Evolutionary conservation across 2,329 filamentous ascomycete genomes (phyloP).

Genomic region (Xylaria polymorpha): DNA sequence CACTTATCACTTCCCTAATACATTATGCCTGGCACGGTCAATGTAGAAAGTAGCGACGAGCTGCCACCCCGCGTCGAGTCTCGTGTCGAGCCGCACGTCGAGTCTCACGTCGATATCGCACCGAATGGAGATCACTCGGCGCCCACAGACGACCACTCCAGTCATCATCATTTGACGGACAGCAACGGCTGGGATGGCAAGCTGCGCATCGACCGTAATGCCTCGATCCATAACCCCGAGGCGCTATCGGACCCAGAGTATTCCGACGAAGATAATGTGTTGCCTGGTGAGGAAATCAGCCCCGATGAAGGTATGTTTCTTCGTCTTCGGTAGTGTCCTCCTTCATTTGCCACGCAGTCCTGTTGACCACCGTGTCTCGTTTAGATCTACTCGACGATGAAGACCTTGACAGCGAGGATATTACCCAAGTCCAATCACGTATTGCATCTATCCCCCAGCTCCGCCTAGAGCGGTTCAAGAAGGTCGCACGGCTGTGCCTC

Average conservation of each 20-base stretch:
- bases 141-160: slow-evolving; percentile 56
- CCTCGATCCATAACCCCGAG: slow-evolving; percentile 79
- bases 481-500: slow-evolving; percentile 82
- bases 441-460: slow-evolving; percentile 82
- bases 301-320: slow-evolving; percentile 78
- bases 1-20: neutral
- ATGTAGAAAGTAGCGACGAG: slow-evolving; percentile 49
- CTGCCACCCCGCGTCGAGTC: slow-evolving; percentile 59
- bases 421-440: slow-evolving; percentile 90
- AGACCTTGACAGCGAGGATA: slow-evolving; percentile 74
- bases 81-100: slow-evolving; percentile 55
- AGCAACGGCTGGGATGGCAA: slow-evolving; percentile 87
- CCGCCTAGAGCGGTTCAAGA: slow-evolving; percentile 83
- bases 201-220: slow-evolving; percentile 77
- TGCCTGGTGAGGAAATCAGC: slow-evolving; percentile 78
- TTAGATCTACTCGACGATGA: slow-evolving; percentile 71
- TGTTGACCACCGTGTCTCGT: slow-evolving; percentile 19
- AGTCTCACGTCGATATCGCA: slow-evolving; percentile 53
- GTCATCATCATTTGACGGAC: slow-evolving; percentile 62
- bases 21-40: slow-evolving; percentile 31
- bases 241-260: slow-evolving; percentile 87
- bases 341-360: slow-evolving; percentile 35
- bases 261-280: slow-evolving; percentile 76
- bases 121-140: slow-evolving; percentile 56
- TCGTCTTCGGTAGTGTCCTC: slow-evolving; percentile 1